phyloP scores from a whole-genome alignment of 768 basidiomycete species.

The Naganishia vaughanmartiniae region DNA sequence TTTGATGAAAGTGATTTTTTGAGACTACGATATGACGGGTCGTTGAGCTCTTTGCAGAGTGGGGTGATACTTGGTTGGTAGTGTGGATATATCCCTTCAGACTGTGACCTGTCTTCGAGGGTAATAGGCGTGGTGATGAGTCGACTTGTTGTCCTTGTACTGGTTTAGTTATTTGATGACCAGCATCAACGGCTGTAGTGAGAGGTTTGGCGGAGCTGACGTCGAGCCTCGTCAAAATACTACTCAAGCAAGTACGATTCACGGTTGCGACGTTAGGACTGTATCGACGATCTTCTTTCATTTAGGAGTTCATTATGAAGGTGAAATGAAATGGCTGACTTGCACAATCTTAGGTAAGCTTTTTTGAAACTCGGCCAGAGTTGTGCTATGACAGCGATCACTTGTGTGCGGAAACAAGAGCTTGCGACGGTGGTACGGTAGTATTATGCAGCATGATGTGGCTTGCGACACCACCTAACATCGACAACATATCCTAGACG shows the following conservation, averaged over 20 bases:
- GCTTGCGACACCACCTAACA: too few species aligned
- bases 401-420: slow-evolving; percentile 1
- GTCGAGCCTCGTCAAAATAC: not conserved
- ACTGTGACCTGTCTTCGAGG: slow-evolving; percentile 22
- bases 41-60: not conserved
- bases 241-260: not conserved
- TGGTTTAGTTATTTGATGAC: slow-evolving; percentile 4
- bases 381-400: not conserved
- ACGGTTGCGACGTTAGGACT: not conserved
- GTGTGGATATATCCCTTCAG: slow-evolving; percentile 6
- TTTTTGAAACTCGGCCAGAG: not conserved
- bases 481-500: too few species aligned
- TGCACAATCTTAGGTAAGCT: slow-evolving; percentile 4
- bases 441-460: not conserved
- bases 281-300: too few species aligned
- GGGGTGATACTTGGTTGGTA: not conserved
- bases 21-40: slow-evolving; percentile 13
- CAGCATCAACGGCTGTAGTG: slow-evolving; percentile 8
- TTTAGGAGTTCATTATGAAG: slow-evolving; percentile 1
- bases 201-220: not conserved
- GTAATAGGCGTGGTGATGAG: not conserved
- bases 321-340: slow-evolving; percentile 18
- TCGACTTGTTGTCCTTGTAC: not conserved
- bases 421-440: not conserved
- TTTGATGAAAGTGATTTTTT: not conserved